Evolutionary conservation across 768 basidiomycete genomes (phyloP).

Genomic region (Trametes meyenii): DNA sequence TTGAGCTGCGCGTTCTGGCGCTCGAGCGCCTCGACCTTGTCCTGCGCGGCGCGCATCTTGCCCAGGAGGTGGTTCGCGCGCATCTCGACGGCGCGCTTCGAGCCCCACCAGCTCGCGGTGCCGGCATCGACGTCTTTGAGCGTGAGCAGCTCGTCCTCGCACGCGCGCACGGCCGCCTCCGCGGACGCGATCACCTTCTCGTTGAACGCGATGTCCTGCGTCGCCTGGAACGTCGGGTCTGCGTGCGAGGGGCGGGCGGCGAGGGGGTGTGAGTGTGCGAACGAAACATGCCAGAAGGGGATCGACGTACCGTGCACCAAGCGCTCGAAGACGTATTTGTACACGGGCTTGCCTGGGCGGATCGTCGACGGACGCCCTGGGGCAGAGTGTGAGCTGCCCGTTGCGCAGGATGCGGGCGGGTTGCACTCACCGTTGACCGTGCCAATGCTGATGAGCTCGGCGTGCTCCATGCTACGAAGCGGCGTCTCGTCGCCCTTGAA

Average conservation of each 20-base stretch:
- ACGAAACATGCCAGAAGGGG: not conserved
- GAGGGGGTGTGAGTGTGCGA: not conserved
- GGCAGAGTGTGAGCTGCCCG: not conserved
- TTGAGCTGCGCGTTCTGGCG: slow-evolving; percentile 70
- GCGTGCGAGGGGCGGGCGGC: not conserved
- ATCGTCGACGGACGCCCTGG: slow-evolving; percentile 83
- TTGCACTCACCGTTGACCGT: slow-evolving; percentile 70
- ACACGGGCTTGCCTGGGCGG: slow-evolving; percentile 89
- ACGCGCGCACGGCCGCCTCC: slow-evolving; percentile 66
- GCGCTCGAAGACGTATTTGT: slow-evolving; percentile 80
- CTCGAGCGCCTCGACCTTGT: slow-evolving; percentile 71
- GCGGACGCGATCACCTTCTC: slow-evolving; percentile 57
- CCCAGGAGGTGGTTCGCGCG: slow-evolving; percentile 69
- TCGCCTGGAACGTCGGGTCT: slow-evolving; percentile 81
- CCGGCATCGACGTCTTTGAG: slow-evolving; percentile 67
- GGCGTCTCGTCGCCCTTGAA: slow-evolving; percentile 91
- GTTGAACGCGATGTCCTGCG: slow-evolving; percentile 81
- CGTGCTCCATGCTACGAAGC: slow-evolving; percentile 84
- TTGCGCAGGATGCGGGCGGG: not conserved
- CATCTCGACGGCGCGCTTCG: slow-evolving; percentile 52
- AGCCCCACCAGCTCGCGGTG: slow-evolving; percentile 47
- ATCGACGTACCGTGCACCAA: slow-evolving; percentile 67
- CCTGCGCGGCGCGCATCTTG: slow-evolving; percentile 73
- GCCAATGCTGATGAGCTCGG: slow-evolving; percentile 81
- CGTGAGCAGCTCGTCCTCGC: slow-evolving; percentile 74